Evolutionary conservation across 257 asterid species (phyloP).

Genomic region (Solanum phureja): DNA sequence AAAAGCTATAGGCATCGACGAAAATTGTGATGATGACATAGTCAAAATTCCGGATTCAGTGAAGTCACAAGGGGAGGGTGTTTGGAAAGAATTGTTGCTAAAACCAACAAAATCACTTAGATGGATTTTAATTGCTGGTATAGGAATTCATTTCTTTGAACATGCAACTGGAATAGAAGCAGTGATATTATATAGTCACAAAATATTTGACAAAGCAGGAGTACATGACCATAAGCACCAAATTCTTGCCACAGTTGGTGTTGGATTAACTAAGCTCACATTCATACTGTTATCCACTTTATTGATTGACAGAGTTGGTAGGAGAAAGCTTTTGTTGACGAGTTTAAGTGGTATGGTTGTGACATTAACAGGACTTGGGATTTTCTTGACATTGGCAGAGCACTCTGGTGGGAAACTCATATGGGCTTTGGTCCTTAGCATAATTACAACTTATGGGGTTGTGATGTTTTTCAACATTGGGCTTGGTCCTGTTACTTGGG

Average conservation of each 20-base stretch:
- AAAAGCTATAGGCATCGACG: slow-evolving; percentile 39
- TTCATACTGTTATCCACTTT: slow-evolving; percentile 43
- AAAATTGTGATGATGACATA: slow-evolving; percentile 19
- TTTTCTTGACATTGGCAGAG: slow-evolving; percentile 44
- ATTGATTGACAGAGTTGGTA: slow-evolving; percentile 45
- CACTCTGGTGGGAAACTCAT: slow-evolving; percentile 16
- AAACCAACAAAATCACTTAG: slow-evolving; percentile 38
- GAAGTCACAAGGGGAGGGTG: slow-evolving; percentile 2
- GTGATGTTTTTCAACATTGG: slow-evolving; percentile 64
- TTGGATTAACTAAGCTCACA: slow-evolving; percentile 44
- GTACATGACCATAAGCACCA: slow-evolving; percentile 24
- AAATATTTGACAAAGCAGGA: slow-evolving; percentile 55
- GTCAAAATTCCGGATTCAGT: slow-evolving; percentile 10
- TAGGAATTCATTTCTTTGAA: slow-evolving; percentile 59
- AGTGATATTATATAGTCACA: slow-evolving; percentile 50
- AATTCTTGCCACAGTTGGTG: slow-evolving; percentile 46
- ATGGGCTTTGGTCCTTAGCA: slow-evolving; percentile 49
- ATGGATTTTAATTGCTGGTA: slow-evolving; percentile 47
- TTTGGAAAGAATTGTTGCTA: slow-evolving; percentile 34
- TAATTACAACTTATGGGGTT: slow-evolving; percentile 31
- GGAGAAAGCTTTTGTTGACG: slow-evolving; percentile 38
- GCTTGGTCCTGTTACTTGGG: slow-evolving; percentile 82
- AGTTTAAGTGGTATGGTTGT: slow-evolving; percentile 53
- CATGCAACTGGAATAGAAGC: slow-evolving; percentile 67
- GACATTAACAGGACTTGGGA: slow-evolving; percentile 39